A percentile compares a stretch with the other conserved stretches of the same genome.
Evolutionary conservation across 306 rosid genomes (phyloP).

Genomic region (Ormosia emarginata): DNA sequence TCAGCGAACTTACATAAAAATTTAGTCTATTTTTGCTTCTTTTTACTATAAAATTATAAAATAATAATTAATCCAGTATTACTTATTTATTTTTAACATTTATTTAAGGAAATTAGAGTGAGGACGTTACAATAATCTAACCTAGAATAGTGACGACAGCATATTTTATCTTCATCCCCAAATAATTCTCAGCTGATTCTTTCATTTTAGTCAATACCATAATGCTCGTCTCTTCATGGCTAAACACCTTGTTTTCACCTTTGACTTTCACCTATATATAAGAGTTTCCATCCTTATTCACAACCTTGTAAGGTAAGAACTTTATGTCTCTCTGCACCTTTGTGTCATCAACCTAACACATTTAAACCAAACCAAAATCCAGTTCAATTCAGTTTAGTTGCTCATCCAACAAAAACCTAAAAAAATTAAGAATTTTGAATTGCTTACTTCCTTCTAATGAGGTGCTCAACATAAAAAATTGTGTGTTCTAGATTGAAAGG

Average conservation of each 20-base stretch:
- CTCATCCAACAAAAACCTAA: not conserved
- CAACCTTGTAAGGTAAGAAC: constrained; percentile 46
- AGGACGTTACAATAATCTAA: no score
- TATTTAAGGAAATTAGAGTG: no score
- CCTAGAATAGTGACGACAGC: no score
- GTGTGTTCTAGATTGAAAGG: constrained; percentile 48
- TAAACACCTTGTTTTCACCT: constrained; percentile 51
- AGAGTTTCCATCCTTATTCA: constrained; percentile 54
- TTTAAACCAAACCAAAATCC: not conserved
- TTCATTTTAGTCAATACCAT: constrained; percentile 52
- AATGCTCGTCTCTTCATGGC: constrained; percentile 58
- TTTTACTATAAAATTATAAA: no score
- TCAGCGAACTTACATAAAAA: no score
- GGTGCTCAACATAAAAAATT: constrained; percentile 45
- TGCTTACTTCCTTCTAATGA: constrained; percentile 55
- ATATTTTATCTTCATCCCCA: constrained; percentile 52
- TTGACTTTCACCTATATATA: constrained; percentile 45
- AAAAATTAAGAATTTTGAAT: not conserved
- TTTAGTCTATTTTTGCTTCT: no score
- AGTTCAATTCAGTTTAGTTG: not conserved
- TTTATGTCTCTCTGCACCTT: constrained; percentile 55
- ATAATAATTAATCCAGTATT: no score
- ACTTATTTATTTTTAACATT: no score
- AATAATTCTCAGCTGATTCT: constrained; percentile 51
- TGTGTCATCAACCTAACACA: constrained; percentile 38